These are phyloP conservation scores for Phlyctochytrium planicorne DNA, from an alignment of 192 early-diverging fungal species.

Conservation along the genomic window DNA sequence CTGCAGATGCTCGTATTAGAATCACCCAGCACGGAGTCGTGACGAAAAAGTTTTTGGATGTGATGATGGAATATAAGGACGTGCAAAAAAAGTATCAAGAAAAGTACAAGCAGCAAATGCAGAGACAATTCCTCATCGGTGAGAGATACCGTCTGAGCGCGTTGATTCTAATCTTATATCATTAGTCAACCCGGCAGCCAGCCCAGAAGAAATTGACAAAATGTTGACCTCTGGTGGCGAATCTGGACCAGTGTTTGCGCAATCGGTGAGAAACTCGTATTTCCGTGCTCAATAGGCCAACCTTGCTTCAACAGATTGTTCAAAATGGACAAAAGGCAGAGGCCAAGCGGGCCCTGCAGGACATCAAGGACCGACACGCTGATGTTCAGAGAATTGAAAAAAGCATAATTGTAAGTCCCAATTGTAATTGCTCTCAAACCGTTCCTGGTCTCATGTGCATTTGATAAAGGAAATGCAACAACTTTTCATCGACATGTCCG, in stretches of 20 bases:
- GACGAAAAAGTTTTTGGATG: slow-evolving; percentile 56
- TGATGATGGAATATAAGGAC: slow-evolving; percentile 72
- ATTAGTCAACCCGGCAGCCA: slow-evolving; percentile 79
- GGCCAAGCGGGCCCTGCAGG: slow-evolving; percentile 69
- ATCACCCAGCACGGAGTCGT: slow-evolving; percentile 45
- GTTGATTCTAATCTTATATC: not conserved
- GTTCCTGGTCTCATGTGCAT: not conserved
- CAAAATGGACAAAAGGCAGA: slow-evolving; percentile 68
- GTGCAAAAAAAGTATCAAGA: slow-evolving; percentile 78
- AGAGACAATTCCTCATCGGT: slow-evolving; percentile 84
- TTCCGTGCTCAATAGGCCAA: no score
- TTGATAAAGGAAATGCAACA: slow-evolving; percentile 77
- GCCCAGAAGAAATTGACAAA: slow-evolving; percentile 70
- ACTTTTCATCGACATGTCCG: slow-evolving; percentile 86
- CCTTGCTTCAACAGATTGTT: no score
- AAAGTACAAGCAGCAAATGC: slow-evolving; percentile 80
- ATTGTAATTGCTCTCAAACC: not conserved
- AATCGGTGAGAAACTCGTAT: slow-evolving; percentile 33
- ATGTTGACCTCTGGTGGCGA: slow-evolving; percentile 70
- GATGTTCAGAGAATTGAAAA: slow-evolving; percentile 88
- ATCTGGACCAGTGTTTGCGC: slow-evolving; percentile 76
- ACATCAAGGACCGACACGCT: slow-evolving; percentile 81
- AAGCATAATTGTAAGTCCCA: slow-evolving; percentile 68
- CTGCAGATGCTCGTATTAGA: slow-evolving; percentile 45
- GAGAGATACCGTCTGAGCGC: slow-evolving; percentile 22